These are phyloP conservation scores for Ottelia alismoides DNA, from an alignment of 106 monocot species.

Conservation along the genomic window DNA sequence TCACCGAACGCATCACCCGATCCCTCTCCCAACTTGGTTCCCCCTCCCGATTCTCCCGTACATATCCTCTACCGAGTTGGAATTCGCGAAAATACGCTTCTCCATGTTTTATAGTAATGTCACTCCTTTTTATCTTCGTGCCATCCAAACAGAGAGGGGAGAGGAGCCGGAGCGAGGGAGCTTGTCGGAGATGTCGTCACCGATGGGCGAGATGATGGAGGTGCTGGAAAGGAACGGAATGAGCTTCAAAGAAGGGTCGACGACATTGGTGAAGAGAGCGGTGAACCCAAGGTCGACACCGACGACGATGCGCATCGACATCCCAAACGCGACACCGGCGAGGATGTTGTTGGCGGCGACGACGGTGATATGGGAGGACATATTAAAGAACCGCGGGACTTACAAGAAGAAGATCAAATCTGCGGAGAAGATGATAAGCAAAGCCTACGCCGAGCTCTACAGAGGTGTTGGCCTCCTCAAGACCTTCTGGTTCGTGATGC, in stretches of 20 bases:
- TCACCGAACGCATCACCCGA: background rate
- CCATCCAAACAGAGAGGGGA: background rate
- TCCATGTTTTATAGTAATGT: background rate
- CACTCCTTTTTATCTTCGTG: no score
- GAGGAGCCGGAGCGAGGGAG: constrained; percentile 15
- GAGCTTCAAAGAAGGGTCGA: constrained; percentile 32
- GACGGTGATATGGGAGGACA: constrained; percentile 46
- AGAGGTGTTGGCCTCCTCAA: no score
- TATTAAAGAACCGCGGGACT: no score
- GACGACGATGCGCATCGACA: constrained; percentile 54
- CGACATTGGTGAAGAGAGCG: constrained; percentile 37
- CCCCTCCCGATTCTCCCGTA: constrained; percentile 29
- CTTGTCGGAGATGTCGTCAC: background rate
- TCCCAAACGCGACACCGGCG: constrained; percentile 39
- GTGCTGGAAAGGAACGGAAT: constrained; percentile 58
- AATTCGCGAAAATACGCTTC: no score
- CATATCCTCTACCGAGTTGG: no score
- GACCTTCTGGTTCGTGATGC: no score
- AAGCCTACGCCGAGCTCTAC: no score
- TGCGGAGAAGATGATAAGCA: no score
- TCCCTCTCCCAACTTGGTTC: constrained; percentile 7
- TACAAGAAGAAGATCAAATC: no score
- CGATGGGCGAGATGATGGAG: constrained; percentile 48
- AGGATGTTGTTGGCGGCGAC: constrained; percentile 30
- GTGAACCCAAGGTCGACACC: constrained; percentile 27